Evolutionary conservation across 176 grass and related monocot genomes (phyloP), one percentile per base, ranked within the genome.

Genomic region (Musa acuminata): DNA sequence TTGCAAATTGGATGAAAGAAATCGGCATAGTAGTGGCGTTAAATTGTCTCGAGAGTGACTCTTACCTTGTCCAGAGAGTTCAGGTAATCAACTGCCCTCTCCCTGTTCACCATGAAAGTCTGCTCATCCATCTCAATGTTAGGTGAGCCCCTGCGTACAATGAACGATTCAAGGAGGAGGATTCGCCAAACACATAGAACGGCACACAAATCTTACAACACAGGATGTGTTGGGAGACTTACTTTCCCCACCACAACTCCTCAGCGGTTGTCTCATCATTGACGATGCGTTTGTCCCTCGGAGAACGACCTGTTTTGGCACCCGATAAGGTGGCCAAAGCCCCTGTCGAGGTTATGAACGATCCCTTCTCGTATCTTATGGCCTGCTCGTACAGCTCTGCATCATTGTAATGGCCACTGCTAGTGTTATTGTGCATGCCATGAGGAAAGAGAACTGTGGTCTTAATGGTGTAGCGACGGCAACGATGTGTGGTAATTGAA

Each of bases 61-160:
- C 7, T 49, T 84, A 87, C 89, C 90, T 98, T 98, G 72, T 98
- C 94, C 43, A 98, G 84, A 14, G 94, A 98, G 76, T 93, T 97
- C 50, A 97, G 84, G 80, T 97, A 97, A 84, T 98, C 94, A 3
- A 98, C 88, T 1, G 94, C 94, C 72, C 94, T 80, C 88, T 98
- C 94, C 82, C 94, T 77, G 85, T 98, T 98, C 19, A 82, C 82
- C 72, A 98, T 80, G 80, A 98, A 98, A 11, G 94, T 89, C 67
- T 98, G 94, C 81, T 93, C 94, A 55, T 98, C 94, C 94, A 98
- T 98, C 85, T 98, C 94, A 80, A 98, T 93, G 84, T 98, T 98
- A 0, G 94, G 94, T 6, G 94, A 98, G 0, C 94, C 94, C 86
- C 94, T 98, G 72, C 8, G 66, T 16, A n/a, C 29, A 75, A 2